These are phyloP conservation scores for Phytophthora gonapodyides DNA, from an alignment of 352 stramenopile species.

Conservation along the genomic window DNA sequence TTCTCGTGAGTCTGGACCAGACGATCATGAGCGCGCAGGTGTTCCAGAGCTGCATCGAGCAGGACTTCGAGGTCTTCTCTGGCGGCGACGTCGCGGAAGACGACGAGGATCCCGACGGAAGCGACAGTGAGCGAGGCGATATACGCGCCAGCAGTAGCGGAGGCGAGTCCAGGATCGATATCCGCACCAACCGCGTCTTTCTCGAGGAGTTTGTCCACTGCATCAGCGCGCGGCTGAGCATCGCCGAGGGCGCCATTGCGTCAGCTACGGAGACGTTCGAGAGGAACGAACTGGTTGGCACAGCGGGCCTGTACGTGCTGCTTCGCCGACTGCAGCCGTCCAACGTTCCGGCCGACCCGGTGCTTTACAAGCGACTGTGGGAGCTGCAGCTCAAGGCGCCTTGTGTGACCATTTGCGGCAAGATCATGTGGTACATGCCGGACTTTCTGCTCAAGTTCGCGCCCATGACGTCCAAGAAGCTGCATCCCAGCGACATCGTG, in stretches of 20 bases:
- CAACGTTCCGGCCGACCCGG: conserved; percentile 84
- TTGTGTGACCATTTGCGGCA: conserved; percentile 82
- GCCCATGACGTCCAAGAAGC: conserved; percentile 84
- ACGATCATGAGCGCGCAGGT: conserved; percentile 89
- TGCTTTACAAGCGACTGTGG: conserved; percentile 93
- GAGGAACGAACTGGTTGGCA: conserved; percentile 84
- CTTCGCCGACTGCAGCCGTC: conserved; percentile 82
- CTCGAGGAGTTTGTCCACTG: conserved; percentile 89
- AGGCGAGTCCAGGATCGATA: conserved; percentile 77
- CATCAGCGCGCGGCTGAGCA: conserved; percentile 67
- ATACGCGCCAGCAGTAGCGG: conserved; percentile 63
- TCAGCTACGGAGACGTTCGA: conserved; percentile 90
- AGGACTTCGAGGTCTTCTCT: conserved; percentile 88
- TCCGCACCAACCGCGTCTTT: conserved; percentile 83
- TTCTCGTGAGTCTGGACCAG: conserved; percentile 88
- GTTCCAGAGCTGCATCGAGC: conserved; percentile 89
- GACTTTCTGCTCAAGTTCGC: conserved; percentile 89
- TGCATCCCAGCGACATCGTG: conserved; percentile 73
- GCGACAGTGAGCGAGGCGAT: conserved; percentile 52
- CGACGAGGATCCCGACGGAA: conserved; percentile 62
- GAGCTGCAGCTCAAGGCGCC: conserved; percentile 83
- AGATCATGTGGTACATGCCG: conserved; percentile 85
- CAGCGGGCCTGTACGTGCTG: conserved; percentile 91
- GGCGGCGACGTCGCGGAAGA: conserved; percentile 60
- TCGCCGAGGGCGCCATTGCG: conserved; percentile 76